Conservation (phyloP, 106 monocot species). For the Narthecium ossifragum region DNA sequence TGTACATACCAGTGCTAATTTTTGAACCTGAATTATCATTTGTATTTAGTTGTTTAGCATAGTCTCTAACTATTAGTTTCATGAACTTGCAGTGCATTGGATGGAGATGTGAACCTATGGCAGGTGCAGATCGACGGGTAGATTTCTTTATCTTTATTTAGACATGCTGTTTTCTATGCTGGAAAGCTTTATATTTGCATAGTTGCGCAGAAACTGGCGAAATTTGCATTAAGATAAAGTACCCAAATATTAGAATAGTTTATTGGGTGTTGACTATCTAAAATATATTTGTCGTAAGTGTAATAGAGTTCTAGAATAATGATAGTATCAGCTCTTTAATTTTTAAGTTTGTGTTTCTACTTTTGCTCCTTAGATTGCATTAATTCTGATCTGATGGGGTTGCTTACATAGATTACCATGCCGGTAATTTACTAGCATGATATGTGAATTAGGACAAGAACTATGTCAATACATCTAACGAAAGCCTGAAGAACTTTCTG, state of each 20-base stretch:
- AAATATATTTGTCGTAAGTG: neutral
- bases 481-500: too few species aligned
- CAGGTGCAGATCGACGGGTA: slow-evolving; percentile 47
- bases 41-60: neutral
- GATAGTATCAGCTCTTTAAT: too few species aligned
- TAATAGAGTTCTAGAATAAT: too few species aligned
- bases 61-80: slow-evolving; percentile 3
- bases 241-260: neutral
- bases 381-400: too few species aligned
- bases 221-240: neutral
- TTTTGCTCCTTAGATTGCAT: too few species aligned
- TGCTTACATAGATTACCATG: too few species aligned
- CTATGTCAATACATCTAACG: too few species aligned
- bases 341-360: too few species aligned
- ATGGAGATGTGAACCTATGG: slow-evolving; percentile 65
- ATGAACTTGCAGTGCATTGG: slow-evolving; percentile 54
- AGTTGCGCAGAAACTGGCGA: neutral
- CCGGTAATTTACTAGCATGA: too few species aligned
- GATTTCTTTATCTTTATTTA: slow-evolving; percentile 3
- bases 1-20: neutral
- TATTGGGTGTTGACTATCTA: neutral
- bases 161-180: neutral
- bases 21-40: neutral
- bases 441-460: too few species aligned
- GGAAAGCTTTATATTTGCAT: neutral